Conservation (phyloP, 2,329 filamentous ascomycete species). For the Cryphonectria nitschkei region DNA sequence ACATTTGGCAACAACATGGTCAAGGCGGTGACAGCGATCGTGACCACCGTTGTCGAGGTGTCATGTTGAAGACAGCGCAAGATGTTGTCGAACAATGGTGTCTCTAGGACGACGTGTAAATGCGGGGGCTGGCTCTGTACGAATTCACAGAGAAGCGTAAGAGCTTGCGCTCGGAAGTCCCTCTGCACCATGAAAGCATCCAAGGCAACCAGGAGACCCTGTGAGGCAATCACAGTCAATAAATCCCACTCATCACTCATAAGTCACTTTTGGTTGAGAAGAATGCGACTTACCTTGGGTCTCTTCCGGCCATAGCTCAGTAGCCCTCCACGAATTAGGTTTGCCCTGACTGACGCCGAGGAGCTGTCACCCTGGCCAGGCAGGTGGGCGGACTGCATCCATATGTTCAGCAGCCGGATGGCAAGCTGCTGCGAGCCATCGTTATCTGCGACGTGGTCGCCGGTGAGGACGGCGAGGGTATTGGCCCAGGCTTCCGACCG, state of each 20-base stretch:
- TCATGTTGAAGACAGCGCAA: conserved; percentile 76
- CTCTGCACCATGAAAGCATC: conserved; percentile 68
- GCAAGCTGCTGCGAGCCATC: conserved; percentile 53
- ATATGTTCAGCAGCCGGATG: conserved; percentile 59
- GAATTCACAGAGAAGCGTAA: conserved; percentile 73
- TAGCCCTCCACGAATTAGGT: conserved; percentile 54
- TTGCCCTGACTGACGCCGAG: conserved; percentile 51
- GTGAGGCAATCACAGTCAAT: conserved; percentile 32
- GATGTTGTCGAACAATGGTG: conserved; percentile 71
- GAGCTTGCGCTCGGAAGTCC: conserved; percentile 64
- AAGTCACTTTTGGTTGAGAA: no score
- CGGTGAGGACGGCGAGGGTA: conserved; percentile 65
- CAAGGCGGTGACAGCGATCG: conserved; percentile 72
- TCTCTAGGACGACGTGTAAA: conserved; percentile 73
- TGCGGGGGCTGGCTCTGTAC: conserved; percentile 79
- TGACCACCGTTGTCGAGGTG: conserved; percentile 76
- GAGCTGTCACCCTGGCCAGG: conserved; percentile 43
- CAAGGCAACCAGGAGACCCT: conserved; percentile 69
- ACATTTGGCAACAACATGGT: conserved; percentile 86
- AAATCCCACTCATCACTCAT: conserved; percentile 14
- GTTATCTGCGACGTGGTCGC: conserved; percentile 61
- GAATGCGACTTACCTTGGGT: conserved; percentile 52
- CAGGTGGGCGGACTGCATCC: conserved; percentile 54
- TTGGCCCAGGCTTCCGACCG: conserved; percentile 68
- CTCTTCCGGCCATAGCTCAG: conserved; percentile 68